Percentiles rank a stretch among this genome's conserved stretches.
Evolutionary conservation across 768 basidiomycete genomes (phyloP).

Genomic region (Amanita phalloides): DNA sequence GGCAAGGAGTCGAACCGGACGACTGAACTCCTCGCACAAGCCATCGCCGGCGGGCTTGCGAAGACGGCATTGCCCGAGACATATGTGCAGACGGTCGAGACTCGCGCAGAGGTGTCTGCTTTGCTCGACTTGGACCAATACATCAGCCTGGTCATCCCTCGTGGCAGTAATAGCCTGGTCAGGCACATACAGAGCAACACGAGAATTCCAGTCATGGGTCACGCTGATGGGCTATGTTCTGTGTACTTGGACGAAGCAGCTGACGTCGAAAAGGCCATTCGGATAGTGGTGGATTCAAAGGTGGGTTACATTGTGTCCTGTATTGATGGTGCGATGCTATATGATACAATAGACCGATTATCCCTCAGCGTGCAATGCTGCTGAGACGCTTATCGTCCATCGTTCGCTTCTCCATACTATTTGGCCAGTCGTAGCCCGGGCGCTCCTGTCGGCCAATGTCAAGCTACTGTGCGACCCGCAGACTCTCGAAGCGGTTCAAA

Average conservation of each 20-base stretch:
- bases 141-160: constrained; percentile 94
- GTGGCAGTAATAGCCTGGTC: constrained; percentile 89
- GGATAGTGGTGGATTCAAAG: constrained; percentile 86
- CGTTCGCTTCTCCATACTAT: constrained; percentile 54
- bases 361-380: constrained; percentile 92
- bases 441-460: constrained; percentile 61
- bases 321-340: neutral
- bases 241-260: constrained; percentile 85
- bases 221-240: constrained; percentile 92
- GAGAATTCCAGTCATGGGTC: constrained; percentile 96
- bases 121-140: constrained; percentile 80
- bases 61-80: constrained; percentile 63
- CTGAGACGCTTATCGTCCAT: constrained; percentile 85
- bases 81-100: constrained; percentile 89
- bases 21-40: constrained; percentile 59
- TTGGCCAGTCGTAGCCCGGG: constrained; percentile 73
- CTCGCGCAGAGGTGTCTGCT: constrained; percentile 82
- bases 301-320: constrained; percentile 26
- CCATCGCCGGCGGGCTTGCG: constrained; percentile 70
- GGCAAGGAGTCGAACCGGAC: constrained; percentile 92
- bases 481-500: constrained; percentile 46
- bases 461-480: constrained; percentile 69
- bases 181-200: constrained; percentile 82
- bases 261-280: constrained; percentile 64
- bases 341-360: constrained; percentile 66